A percentile compares a stretch with the other conserved stretches of the same genome.
phyloP scores from a whole-genome alignment of 2,329 filamentous ascomycete genomes.

The Botryosphaeria dothidea region DNA sequence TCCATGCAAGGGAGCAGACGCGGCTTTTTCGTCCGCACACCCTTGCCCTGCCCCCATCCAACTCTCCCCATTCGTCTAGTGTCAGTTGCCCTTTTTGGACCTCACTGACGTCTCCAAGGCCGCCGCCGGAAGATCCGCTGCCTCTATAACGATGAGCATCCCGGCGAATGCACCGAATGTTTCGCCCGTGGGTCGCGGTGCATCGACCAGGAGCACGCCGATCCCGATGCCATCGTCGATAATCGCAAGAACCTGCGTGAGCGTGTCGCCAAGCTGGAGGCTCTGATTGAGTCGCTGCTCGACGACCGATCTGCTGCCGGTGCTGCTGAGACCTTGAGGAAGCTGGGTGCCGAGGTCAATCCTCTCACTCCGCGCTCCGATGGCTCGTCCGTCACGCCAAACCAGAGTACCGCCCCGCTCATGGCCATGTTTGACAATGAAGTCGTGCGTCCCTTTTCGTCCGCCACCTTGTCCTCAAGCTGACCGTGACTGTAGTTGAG shows the following conservation, averaged over 20 bases:
- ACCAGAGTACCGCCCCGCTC: background rate
- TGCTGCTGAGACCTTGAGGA: slow-evolving; percentile 26
- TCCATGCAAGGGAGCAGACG: background rate
- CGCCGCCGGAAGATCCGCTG: slow-evolving; percentile 54
- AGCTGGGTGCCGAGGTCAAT: slow-evolving; percentile 2
- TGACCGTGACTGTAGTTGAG: slow-evolving; percentile 15
- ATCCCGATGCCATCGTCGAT: slow-evolving; percentile 41
- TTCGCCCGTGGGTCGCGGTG: slow-evolving; percentile 47
- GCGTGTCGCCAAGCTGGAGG: slow-evolving; percentile 43
- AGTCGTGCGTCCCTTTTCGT: slow-evolving; percentile 10
- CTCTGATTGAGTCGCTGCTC: slow-evolving; percentile 41
- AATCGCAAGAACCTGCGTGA: slow-evolving; percentile 46
- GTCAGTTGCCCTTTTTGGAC: slow-evolving; percentile 4
- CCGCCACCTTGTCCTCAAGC: background rate
- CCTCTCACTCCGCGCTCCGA: background rate
- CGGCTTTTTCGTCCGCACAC: background rate
- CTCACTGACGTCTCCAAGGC: slow-evolving; percentile 31
- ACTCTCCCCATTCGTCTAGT: background rate
- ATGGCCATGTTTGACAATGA: slow-evolving; percentile 19
- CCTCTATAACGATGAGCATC: slow-evolving; percentile 43
- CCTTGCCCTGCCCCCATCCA: too few species aligned
- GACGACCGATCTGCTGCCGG: slow-evolving; percentile 29
- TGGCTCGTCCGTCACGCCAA: background rate
- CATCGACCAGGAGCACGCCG: slow-evolving; percentile 47
- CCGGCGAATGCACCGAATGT: slow-evolving; percentile 47